These are phyloP conservation scores for Suhomyces bolitotheri DNA, from an alignment of 1,139 yeast species.

Conservation along the genomic window DNA sequence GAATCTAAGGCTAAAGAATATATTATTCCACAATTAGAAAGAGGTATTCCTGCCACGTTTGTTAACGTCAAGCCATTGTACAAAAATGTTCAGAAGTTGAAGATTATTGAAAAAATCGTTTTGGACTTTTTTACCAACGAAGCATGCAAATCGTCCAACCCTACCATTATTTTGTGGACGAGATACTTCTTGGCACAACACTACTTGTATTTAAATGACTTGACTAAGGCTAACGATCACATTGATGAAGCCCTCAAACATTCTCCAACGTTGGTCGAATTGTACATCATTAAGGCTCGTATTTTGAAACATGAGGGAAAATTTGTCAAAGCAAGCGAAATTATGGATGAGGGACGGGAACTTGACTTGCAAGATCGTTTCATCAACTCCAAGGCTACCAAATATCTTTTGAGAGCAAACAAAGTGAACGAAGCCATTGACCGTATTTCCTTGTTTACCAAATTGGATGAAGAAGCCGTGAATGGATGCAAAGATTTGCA, in stretches of 20 bases:
- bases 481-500: constrained; percentile 88
- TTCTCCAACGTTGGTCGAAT: constrained; percentile 82
- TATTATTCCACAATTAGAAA: constrained; percentile 58
- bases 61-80: constrained; percentile 83
- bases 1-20: constrained; percentile 49
- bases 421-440: constrained; percentile 73
- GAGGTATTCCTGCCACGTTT: constrained; percentile 91
- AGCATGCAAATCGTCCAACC: constrained; percentile 33
- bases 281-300: constrained; percentile 78
- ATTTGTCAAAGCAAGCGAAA: constrained; percentile 57
- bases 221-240: constrained; percentile 51
- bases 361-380: constrained; percentile 89
- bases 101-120: constrained; percentile 56
- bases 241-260: constrained; percentile 69
- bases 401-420: constrained; percentile 81
- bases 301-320: constrained; percentile 72
- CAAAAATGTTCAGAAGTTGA: constrained; percentile 47
- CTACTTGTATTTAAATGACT: constrained; percentile 55
- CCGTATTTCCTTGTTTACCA: constrained; percentile 77
- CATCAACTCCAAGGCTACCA: constrained; percentile 84
- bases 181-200: constrained; percentile 82
- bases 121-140: constrained; percentile 41
- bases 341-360: constrained; percentile 70
- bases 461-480: constrained; percentile 67
- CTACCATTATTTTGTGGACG: constrained; percentile 72